phyloP scores from a whole-genome alignment of 148 eudicot genomes.

The Selenicereus undatus region DNA sequence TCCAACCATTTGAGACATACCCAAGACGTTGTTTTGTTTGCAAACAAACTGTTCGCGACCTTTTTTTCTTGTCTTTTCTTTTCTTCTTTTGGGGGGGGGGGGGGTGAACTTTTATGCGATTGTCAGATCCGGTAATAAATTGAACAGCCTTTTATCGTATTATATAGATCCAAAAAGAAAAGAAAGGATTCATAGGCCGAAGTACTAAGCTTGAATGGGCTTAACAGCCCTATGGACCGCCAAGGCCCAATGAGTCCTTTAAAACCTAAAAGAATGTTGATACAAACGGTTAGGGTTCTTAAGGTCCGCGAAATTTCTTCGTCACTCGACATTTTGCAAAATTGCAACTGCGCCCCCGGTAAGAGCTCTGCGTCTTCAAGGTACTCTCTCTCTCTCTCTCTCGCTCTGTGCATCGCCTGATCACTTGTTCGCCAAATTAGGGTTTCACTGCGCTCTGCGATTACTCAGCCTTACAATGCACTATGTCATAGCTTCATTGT shows the following conservation, averaged over 20 bases:
- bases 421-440: neutral
- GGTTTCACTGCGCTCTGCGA: neutral
- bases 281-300: conserved; percentile 9
- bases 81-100: too few relatives aligned
- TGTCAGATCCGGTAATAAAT: too few relatives aligned
- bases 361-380: conserved; percentile 6
- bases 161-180: too few relatives aligned
- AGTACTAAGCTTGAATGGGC: too few relatives aligned
- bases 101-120: too few relatives aligned
- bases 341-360: conserved; percentile 4
- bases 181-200: too few relatives aligned
- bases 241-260: neutral
- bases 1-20: too few relatives aligned
- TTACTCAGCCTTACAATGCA: neutral
- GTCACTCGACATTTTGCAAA: neutral
- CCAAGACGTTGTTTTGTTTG: too few relatives aligned
- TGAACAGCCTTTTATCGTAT: too few relatives aligned
- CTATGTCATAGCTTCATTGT: neutral
- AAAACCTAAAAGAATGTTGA: neutral
- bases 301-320: neutral
- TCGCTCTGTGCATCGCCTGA: neutral
- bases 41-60: too few relatives aligned
- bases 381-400: conserved; percentile 10
- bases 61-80: too few relatives aligned
- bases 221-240: neutral